Conservation (phyloP, 2,329 filamentous ascomycete species). For the Pestalotiopsis sp. region DNA sequence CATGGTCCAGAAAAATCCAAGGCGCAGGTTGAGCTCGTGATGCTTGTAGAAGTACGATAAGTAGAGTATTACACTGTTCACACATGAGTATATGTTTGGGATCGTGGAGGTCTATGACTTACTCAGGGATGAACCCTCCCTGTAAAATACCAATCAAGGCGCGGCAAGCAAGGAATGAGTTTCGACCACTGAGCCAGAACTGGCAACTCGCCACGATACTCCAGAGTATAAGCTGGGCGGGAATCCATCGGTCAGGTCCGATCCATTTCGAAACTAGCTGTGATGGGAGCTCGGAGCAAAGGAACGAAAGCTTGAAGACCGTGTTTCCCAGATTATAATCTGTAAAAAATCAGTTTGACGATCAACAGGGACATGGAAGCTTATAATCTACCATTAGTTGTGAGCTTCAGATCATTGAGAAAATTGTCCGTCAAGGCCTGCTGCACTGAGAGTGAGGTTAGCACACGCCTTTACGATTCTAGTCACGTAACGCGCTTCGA, state of each 20-base stretch:
- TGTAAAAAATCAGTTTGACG: slow-evolving; percentile 15
- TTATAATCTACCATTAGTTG: slow-evolving; percentile 36
- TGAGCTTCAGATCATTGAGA: slow-evolving; percentile 33
- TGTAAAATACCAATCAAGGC: slow-evolving; percentile 34
- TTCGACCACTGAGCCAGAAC: slow-evolving; percentile 29
- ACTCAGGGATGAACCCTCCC: slow-evolving; percentile 38
- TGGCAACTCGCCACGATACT: slow-evolving; percentile 34
- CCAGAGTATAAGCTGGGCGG: slow-evolving; percentile 37
- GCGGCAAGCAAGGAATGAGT: slow-evolving; percentile 32
- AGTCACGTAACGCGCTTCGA: no score
- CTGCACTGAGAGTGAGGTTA: slow-evolving; percentile 21
- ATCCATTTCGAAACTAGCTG: slow-evolving; percentile 26
- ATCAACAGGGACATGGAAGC: no score
- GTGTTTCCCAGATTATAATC: slow-evolving; percentile 56
- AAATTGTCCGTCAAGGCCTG: slow-evolving; percentile 37
- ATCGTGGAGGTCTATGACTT: background rate
- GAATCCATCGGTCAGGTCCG: slow-evolving; percentile 31
- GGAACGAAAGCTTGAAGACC: slow-evolving; percentile 53
- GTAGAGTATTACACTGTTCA: slow-evolving; percentile 30
- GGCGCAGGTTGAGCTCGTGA: slow-evolving; percentile 23
- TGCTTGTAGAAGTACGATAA: slow-evolving; percentile 17
- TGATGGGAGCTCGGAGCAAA: slow-evolving; percentile 25
- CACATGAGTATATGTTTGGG: background rate
- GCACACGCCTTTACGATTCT: no score
- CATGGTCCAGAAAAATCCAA: slow-evolving; percentile 37